Base-by-base conservation (phyloP, 163 green algal species). In the Trebouxia gelatinosa region DNA sequence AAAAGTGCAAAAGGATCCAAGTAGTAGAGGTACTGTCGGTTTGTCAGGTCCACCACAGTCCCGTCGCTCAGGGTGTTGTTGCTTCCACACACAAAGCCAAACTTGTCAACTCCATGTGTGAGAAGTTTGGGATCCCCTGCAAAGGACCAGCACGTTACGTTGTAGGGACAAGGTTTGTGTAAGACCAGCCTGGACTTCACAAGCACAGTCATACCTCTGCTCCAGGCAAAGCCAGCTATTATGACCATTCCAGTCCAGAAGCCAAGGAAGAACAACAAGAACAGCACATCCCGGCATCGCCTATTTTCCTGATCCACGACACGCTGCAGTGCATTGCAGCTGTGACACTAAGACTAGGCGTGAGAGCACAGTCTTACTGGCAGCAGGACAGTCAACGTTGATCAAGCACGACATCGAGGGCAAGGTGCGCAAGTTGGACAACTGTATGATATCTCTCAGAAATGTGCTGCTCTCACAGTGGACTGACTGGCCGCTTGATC, bases 211-310 rank as follows among this genome's bases (percentile, higher is more conserved):
- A n/a, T 35, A 76, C 68, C 68, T 76, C 39, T 59, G 29, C 43
- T 76, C 68, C 68, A 76, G 32, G 68, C 68, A 62, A 62, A 76
- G 2, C 40, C 68, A 17, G 40, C 68, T 21, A 76, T 34, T 3
- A 76, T 61, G 7, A 76, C 31, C 68, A 76, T 76, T 5, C 68
- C 68, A 46, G 43, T n/a, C 68, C 68, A 76, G 28, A 59, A 59
- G 5, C 40, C 40, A 26, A 76, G 40, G 21, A 76, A 76, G 29
- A 76, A 62, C 4, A 64, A 13, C 9, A 76, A 35, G 29, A 59
- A 76, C 3, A 62, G 40, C 16, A 76, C 68, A 31, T 76, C 68
- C 26, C 40, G 29, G 2, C 68, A 76, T 9, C 43, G 40, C 28
- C 68, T 59, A 17, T 61, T 76, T 35, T 48, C 35, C 19, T n/a